Base-by-base conservation (phyloP, 2,329 filamentous ascomycete genomes). In the Malbranchea cinnamomea region DNA sequence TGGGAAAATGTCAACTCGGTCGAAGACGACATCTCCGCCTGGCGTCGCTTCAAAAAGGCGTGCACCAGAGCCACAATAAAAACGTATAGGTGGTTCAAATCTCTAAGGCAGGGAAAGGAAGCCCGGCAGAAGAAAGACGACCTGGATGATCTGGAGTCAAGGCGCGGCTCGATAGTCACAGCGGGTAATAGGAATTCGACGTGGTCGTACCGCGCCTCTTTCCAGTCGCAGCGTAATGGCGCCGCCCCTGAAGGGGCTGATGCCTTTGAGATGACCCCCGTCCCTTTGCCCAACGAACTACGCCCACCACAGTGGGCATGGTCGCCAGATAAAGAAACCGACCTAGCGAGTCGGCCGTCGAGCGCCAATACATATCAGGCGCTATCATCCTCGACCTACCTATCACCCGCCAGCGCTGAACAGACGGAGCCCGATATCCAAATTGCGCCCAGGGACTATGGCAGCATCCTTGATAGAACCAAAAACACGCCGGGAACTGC, bases 1-100 rank as follows among this genome's bases (percentile, higher is more conserved):
- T 95, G 81, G 76, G 68, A 78, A 42, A 98, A 98, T 44, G 84
- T 94, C 44, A 98, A 98, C 44, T 82, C 85, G 9, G 73, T 78
- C 22, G 80, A 84, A 42, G 87, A 94, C 45, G 76, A 82, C 38
- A 68, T 98, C 23, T 84, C 81, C 1, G 23, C 70, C 16, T 98
- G 89, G 89, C 76, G 89, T 45, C 74, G 64, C 42, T 68, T 89
- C 58, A 98, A 98, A 58, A 98, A 98, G 62, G 79, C 79, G 4
- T 83, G 67, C 29, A 78, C 83, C 0, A 67, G 67, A 39, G 65
- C 61, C 18, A 57, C 70, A 8, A 50, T 78, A 4, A 70, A 62
- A 55, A 63, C 60, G 2, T 76, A 62, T 36, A 54, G 50, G 23
- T 63, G 65, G 36, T 62, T 67, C 43, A 60, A 63, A 33, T 38